These are phyloP conservation scores for Wickerhamomyces bovis DNA, from an alignment of 805 yeast genomes.

Conservation along the genomic window DNA sequence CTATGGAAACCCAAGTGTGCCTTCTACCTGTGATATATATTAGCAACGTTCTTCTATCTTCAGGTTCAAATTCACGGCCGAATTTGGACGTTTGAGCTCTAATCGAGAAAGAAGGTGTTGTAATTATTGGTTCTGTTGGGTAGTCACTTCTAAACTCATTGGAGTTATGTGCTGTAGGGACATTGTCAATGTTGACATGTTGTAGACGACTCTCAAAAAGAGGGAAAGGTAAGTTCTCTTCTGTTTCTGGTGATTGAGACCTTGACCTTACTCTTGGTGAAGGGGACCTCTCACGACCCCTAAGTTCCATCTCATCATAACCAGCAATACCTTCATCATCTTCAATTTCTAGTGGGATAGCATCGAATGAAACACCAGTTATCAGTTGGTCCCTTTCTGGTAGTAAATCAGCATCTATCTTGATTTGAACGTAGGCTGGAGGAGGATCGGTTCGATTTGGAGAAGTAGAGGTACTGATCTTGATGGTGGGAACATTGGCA, in stretches of 20 bases:
- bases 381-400: neutral
- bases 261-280: slow-evolving; percentile 1
- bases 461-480: neutral
- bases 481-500: neutral
- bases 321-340: slow-evolving; percentile 1
- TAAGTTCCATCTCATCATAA: neutral
- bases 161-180: neutral
- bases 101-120: slow-evolving; percentile 9
- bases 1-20: slow-evolving; percentile 72
- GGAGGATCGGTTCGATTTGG: neutral
- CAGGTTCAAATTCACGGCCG: neutral
- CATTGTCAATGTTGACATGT: neutral
- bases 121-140: slow-evolving; percentile 15
- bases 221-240: neutral
- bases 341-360: slow-evolving; percentile 1
- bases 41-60: slow-evolving; percentile 42
- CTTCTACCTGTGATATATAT: slow-evolving; percentile 40
- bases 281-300: neutral
- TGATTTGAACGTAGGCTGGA: neutral
- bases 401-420: neutral
- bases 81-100: neutral
- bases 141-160: slow-evolving; percentile 11
- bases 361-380: slow-evolving; percentile 9
- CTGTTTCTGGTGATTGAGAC: neutral
- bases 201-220: neutral